A percentile compares a stretch with the other conserved stretches of the same genome.
These are phyloP conservation scores for Voacanga thouarsii DNA, from an alignment of 257 asterid genomes.

Conservation along the genomic window DNA sequence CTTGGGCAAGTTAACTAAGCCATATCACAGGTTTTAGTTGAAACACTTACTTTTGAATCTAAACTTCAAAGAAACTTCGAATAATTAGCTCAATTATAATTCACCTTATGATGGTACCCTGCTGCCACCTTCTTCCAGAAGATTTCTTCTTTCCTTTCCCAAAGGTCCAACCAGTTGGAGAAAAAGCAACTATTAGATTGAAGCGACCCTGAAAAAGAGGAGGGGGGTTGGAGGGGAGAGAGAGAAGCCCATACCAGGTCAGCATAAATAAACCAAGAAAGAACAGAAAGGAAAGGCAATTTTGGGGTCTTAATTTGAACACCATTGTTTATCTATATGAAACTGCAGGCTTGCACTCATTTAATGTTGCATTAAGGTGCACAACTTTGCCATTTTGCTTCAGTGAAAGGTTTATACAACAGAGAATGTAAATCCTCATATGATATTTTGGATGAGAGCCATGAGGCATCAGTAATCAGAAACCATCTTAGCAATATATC, in stretches of 20 bases:
- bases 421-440: too few species aligned
- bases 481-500: background rate
- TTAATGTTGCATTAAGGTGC: background rate
- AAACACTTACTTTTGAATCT: background rate
- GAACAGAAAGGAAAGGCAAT: background rate
- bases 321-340: background rate
- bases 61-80: background rate
- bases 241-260: background rate
- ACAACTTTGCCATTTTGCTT: background rate
- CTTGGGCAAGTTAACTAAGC: background rate
- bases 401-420: background rate
- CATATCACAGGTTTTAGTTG: background rate
- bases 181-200: constrained; percentile 71
- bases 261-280: background rate
- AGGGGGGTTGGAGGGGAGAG: too few species aligned
- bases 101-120: constrained; percentile 94
- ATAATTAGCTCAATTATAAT: background rate
- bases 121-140: constrained; percentile 84
- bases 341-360: background rate
- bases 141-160: constrained; percentile 86
- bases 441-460: background rate
- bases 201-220: constrained; percentile 51
- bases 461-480: background rate
- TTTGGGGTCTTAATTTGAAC: background rate
- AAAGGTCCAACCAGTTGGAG: constrained; percentile 96